phyloP scores from a whole-genome alignment of 1,284 basidiomycete species.

The Vanrija sp. region DNA sequence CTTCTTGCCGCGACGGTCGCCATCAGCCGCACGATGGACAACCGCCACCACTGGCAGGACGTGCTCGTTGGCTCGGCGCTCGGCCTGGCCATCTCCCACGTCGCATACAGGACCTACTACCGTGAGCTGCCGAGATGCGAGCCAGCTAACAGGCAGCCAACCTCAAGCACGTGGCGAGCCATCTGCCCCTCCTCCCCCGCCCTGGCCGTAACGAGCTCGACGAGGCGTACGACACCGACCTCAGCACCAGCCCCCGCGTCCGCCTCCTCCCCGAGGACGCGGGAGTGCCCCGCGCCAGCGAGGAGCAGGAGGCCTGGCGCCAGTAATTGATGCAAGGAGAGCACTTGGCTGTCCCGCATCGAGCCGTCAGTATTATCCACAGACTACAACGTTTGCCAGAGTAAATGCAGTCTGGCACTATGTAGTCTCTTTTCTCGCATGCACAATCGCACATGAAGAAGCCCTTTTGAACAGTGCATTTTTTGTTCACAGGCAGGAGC shows the following conservation, averaged over 20 bases:
- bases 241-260: constrained; percentile 16
- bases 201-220: constrained; percentile 22
- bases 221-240: constrained; percentile 15
- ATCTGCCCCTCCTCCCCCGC: constrained; percentile 72
- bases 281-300: constrained; percentile 30
- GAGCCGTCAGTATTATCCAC: too few species aligned
- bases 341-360: too few species aligned
- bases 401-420: too few species aligned
- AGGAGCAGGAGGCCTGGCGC: constrained; percentile 37
- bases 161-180: constrained; percentile 52
- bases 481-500: too few species aligned
- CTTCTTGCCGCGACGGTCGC: constrained; percentile 79
- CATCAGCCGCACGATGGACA: constrained; percentile 86
- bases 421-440: too few species aligned
- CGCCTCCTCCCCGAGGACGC: constrained; percentile 29
- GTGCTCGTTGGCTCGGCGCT: constrained; percentile 74
- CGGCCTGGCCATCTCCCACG: constrained; percentile 67
- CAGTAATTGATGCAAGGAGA: background rate
- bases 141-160: constrained; percentile 51
- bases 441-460: too few species aligned
- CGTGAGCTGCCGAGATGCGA: constrained; percentile 39
- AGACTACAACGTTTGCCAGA: too few species aligned
- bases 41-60: constrained; percentile 85
- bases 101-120: constrained; percentile 65
- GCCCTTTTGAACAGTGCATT: too few species aligned